phyloP scores from a whole-genome alignment of 805 yeast genomes.

The Ogataea dorogensis region DNA sequence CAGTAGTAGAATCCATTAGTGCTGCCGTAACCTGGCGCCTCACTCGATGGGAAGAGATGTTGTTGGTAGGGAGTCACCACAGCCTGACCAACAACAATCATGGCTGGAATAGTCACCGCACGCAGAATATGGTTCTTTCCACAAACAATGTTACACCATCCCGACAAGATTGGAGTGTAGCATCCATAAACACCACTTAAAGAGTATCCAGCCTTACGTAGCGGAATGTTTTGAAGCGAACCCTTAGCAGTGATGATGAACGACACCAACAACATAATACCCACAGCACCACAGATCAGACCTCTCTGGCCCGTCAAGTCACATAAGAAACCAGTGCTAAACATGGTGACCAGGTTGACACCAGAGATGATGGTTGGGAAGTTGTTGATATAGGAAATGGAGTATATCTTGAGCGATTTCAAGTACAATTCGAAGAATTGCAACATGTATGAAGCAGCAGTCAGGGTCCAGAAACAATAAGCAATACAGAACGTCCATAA shows the following conservation, averaged over 20 bases:
- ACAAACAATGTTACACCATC: slow-evolving; percentile 64
- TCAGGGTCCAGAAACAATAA: slow-evolving; percentile 28
- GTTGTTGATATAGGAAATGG: slow-evolving; percentile 46
- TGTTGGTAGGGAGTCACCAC: slow-evolving; percentile 33
- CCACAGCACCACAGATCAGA: slow-evolving; percentile 41
- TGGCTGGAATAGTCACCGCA: slow-evolving; percentile 28
- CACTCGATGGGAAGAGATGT: slow-evolving; percentile 32
- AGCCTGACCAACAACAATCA: slow-evolving; percentile 27
- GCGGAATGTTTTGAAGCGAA: slow-evolving; percentile 11
- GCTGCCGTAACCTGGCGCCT: slow-evolving; percentile 30
- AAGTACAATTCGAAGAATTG: slow-evolving; percentile 31
- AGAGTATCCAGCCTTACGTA: slow-evolving; percentile 27
- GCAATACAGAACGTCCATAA: slow-evolving; percentile 26
- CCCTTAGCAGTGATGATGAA: slow-evolving; percentile 23
- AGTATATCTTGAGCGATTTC: slow-evolving; percentile 48
- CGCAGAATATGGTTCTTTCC: slow-evolving; percentile 26
- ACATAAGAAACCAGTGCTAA: slow-evolving; percentile 33
- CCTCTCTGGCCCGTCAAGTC: slow-evolving; percentile 27
- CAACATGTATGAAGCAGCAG: slow-evolving; percentile 27
- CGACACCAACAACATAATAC: slow-evolving; percentile 44
- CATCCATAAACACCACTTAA: slow-evolving; percentile 36
- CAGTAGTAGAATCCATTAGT: slow-evolving; percentile 31
- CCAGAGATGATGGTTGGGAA: slow-evolving; percentile 56
- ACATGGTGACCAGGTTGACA: slow-evolving; percentile 48
- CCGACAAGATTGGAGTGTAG: slow-evolving; percentile 58